Evolutionary conservation across 352 stramenopile genomes (phyloP), one percentile per base, ranked within the genome.

Genomic region (Globisporangium mamillatum): DNA sequence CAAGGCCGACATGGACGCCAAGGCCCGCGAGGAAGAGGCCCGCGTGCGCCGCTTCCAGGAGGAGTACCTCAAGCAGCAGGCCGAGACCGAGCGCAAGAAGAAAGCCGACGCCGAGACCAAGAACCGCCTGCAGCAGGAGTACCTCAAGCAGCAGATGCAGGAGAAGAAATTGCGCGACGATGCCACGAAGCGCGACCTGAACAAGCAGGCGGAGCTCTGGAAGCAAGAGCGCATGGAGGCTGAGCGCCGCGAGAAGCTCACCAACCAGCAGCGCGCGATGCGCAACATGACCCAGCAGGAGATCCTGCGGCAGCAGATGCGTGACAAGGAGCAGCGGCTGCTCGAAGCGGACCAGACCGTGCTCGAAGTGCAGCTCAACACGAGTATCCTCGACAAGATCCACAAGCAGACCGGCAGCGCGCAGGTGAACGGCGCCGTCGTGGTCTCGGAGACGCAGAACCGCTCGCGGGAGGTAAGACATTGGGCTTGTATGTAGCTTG

Each of bases 181-280:
- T 22, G 74, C 67, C 18, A 64, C 68, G 9, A 90, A 88, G 63
- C 64, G 74, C 16, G 87, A 94, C 18, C 68, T 91, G 22, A 79
- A 91, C 77, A 92, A 90, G 57, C 87, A 94, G 53, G 87, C 87
- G 10, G 85, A 93, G 67, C 73, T 94, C n/a, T 94, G 87, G 87
- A 79, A 77, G 50, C 79, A 85, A 36, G 84, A 94, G 25, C 81
- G 84, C 6, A 50, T 82, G 16, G 79, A 89, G 18, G 82, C 80
- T 16, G 85, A 94, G 34, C 74, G 75, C 24, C 64, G 73, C 4
- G 83, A 94, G 10, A 78, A 77, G 18, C 52, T 88, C 4, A 69
- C 70, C 4, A 77, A 80, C 18, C 77, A 89, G 64, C 81, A 93
- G 67, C 83, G 81, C 24, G 69, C 72, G 0, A 44, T 76, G 41